A percentile compares a stretch with the other conserved stretches of the same genome.
Evolutionary conservation across 768 basidiomycete species (phyloP).

Genomic region (Podaxis sp.): DNA sequence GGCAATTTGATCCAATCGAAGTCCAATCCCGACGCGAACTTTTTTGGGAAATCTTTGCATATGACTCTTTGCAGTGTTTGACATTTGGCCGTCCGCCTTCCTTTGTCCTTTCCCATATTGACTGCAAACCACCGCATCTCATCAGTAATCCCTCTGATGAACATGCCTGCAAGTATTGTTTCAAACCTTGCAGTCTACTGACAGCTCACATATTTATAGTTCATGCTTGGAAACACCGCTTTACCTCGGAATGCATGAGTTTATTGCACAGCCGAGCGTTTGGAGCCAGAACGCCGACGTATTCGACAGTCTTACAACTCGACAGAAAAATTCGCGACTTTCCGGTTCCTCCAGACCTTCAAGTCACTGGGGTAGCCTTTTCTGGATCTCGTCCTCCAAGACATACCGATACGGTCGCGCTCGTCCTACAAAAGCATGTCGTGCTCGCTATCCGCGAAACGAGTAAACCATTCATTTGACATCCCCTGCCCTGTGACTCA

Average conservation of each 20-base stretch:
- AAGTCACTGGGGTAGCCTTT: slow-evolving; percentile 62
- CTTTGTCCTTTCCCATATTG: slow-evolving; percentile 60
- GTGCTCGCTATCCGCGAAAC: slow-evolving; percentile 69
- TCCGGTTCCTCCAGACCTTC: slow-evolving; percentile 60
- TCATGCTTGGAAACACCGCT: slow-evolving; percentile 69
- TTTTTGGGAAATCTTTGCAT: slow-evolving; percentile 66
- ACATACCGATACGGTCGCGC: slow-evolving; percentile 42
- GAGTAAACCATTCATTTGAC: slow-evolving; percentile 41
- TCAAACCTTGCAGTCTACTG: neutral
- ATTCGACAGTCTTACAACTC: slow-evolving; percentile 61
- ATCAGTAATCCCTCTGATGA: slow-evolving; percentile 46
- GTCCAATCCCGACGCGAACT: slow-evolving; percentile 60
- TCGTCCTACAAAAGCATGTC: slow-evolving; percentile 63
- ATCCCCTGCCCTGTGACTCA: slow-evolving; percentile 2
- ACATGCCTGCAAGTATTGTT: slow-evolving; percentile 52
- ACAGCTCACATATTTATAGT: slow-evolving; percentile 32
- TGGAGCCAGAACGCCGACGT: slow-evolving; percentile 64
- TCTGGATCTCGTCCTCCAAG: slow-evolving; percentile 31
- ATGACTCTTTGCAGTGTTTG: slow-evolving; percentile 59
- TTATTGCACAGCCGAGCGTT: slow-evolving; percentile 68
- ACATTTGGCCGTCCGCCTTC: slow-evolving; percentile 71
- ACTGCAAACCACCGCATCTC: slow-evolving; percentile 57
- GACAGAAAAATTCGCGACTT: slow-evolving; percentile 66
- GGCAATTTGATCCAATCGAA: slow-evolving; percentile 58
- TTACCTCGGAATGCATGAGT: slow-evolving; percentile 65